Evolutionary conservation across 2,329 filamentous ascomycete species (phyloP).

Genomic region (Colletotrichum euphorbiae): DNA sequence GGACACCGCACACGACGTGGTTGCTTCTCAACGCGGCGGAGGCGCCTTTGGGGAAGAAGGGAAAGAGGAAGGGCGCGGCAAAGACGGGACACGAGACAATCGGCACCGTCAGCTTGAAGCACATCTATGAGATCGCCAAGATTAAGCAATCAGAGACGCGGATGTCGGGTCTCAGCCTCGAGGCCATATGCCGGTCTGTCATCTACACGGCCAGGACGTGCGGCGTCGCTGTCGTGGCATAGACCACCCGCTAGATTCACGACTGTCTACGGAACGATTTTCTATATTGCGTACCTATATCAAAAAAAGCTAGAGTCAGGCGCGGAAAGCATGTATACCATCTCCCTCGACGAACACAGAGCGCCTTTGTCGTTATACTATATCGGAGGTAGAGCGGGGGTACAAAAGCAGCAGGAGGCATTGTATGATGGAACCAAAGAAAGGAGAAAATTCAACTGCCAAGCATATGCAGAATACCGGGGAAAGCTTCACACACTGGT

Average conservation of each 20-base stretch:
- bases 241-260: background rate
- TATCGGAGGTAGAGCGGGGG: constrained; percentile 18
- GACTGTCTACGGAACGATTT: constrained; percentile 12
- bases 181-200: constrained; percentile 78
- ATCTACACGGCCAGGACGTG: constrained; percentile 82
- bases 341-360: constrained; percentile 15
- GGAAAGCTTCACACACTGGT: constrained; percentile 16
- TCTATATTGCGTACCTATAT: constrained; percentile 18
- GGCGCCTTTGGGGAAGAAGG: constrained; percentile 77
- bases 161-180: constrained; percentile 76
- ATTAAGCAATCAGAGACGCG: constrained; percentile 88
- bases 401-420: constrained; percentile 22
- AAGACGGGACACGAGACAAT: constrained; percentile 81
- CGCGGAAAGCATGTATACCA: constrained; percentile 36
- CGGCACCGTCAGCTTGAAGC: constrained; percentile 91
- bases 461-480: constrained; percentile 7
- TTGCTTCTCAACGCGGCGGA: constrained; percentile 87
- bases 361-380: constrained; percentile 30
- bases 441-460: constrained; percentile 20
- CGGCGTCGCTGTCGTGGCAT: constrained; percentile 78
- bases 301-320: constrained; percentile 31
- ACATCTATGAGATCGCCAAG: constrained; percentile 97
- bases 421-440: constrained; percentile 25
- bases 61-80: constrained; percentile 80
- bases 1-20: constrained; percentile 94